Evolutionary conservation across 805 yeast species (phyloP), one percentile per base, ranked within the genome.

Genomic region (Starmerella khaoyaiensis): DNA sequence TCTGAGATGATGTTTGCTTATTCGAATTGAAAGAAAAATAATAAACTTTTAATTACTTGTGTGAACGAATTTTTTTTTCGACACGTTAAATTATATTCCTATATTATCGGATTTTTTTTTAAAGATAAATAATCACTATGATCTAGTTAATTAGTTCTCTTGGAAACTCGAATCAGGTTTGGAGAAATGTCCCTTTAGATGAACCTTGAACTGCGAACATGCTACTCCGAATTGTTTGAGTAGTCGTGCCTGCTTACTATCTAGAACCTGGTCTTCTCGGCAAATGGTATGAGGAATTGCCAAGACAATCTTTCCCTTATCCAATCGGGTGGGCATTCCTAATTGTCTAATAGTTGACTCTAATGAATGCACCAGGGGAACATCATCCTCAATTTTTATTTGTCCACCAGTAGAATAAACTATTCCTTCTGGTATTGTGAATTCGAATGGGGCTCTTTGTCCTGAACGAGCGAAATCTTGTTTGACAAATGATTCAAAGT

Each of bases 361-460:
- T 63, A 93, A 69, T 5, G 97, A 83, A 58, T 90, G 98, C 10
- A 93, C 78, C 80, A 90, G 76, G 50, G 96, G 94, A 16, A 90
- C 84, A 59, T 90, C 99, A 47, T 90, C 97, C 55, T 84, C 96
- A 18, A 58, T 62, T 21, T 94, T 69, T 35, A 86, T 64, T 61
- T 82, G 93, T 17, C 98, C 98, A 52, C 95, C 99, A 57, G 95
- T 77, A 16, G 97, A 81, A 59, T 83, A 86, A 7, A 90, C 77
- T 36, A 83, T 69, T 33, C 99, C 99, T 42, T 68, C 83, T 21
- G 98, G 97, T 39, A 90, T 69, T 4, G 73, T 69, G 61, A 90
- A 86, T 35, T 79, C 73, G 42, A 87, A 64, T 39, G 97, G 93
- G 10, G 94, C 70, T 50, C 60, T 74, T 26, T 83, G 69, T 46